Evolutionary conservation across 2,329 filamentous ascomycete species (phyloP).

Genomic region (Sporothrix euskadiensis): DNA sequence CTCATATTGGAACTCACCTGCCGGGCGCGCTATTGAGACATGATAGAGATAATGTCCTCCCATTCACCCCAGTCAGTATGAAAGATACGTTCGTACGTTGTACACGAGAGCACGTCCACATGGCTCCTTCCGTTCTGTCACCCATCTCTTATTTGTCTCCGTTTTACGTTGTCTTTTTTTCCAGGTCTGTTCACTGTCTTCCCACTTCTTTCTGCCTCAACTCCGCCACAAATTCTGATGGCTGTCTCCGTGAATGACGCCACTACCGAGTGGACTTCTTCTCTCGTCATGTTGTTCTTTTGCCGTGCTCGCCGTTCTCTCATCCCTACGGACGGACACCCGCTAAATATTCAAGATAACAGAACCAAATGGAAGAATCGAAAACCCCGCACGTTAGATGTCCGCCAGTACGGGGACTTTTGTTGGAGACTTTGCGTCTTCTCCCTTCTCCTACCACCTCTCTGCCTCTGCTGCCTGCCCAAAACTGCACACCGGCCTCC

Average conservation of each 20-base stretch:
- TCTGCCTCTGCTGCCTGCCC: not conserved
- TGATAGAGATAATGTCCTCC: not conserved
- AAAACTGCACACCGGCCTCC: constrained; percentile 8
- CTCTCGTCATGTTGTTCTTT: not conserved
- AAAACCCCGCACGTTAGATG: not conserved
- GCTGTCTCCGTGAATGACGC: not conserved
- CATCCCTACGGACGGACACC: not conserved
- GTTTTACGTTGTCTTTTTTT: not conserved
- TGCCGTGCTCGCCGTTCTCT: not conserved
- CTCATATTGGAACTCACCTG: not conserved
- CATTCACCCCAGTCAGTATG: not conserved
- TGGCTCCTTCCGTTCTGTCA: not conserved
- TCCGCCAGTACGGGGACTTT: not conserved
- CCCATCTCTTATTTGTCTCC: not conserved
- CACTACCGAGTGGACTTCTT: not conserved
- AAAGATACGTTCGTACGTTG: constrained; percentile 19
- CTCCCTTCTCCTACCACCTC: not conserved
- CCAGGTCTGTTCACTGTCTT: not conserved
- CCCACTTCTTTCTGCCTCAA: not conserved
- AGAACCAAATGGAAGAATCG: constrained; percentile 3
- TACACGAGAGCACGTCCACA: constrained; percentile 15
- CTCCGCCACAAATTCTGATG: not conserved
- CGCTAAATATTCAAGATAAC: not conserved
- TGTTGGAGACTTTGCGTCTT: not conserved
- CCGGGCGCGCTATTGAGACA: not conserved